Conservation (phyloP, 169 alveolate species). For the Plasmodium coatneyi region DNA sequence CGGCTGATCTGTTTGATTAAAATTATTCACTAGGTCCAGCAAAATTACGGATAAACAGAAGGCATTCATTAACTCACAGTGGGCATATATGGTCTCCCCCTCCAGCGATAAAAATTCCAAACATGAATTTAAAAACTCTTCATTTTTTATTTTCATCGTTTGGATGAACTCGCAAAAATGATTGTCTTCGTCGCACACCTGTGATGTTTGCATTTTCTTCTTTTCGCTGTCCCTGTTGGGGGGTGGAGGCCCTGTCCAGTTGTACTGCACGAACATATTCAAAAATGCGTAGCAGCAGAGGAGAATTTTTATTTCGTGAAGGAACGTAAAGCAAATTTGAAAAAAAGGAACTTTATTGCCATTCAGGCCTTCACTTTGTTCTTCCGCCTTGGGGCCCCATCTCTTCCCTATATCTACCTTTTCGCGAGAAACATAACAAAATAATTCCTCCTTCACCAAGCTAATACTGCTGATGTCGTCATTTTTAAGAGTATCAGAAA, state of each 20-base stretch:
- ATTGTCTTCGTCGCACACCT: background rate
- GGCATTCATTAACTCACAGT: conserved; percentile 27
- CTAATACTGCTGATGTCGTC: background rate
- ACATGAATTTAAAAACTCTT: conserved; percentile 36
- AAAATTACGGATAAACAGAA: conserved; percentile 39
- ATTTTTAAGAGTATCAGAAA: background rate
- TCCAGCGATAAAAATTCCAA: conserved; percentile 56
- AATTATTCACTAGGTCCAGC: conserved; percentile 42
- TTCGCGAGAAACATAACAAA: conserved; percentile 3
- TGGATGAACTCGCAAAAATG: conserved; percentile 34
- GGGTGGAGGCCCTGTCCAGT: conserved; percentile 74
- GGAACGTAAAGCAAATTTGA: background rate
- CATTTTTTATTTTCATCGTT: conserved; percentile 17
- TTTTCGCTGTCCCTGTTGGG: background rate
- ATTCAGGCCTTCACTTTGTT: background rate
- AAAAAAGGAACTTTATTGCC: background rate
- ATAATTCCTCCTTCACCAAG: conserved; percentile 22
- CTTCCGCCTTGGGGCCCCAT: background rate
- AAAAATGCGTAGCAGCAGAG: conserved; percentile 52
- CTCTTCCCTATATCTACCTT: background rate
- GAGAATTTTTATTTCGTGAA: conserved; percentile 45
- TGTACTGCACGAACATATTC: conserved; percentile 62
- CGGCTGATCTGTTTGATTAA: background rate
- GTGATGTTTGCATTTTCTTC: background rate
- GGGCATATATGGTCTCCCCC: conserved; percentile 56